phyloP scores from a whole-genome alignment of 2,329 filamentous ascomycete species.

The Alternaria solani region DNA sequence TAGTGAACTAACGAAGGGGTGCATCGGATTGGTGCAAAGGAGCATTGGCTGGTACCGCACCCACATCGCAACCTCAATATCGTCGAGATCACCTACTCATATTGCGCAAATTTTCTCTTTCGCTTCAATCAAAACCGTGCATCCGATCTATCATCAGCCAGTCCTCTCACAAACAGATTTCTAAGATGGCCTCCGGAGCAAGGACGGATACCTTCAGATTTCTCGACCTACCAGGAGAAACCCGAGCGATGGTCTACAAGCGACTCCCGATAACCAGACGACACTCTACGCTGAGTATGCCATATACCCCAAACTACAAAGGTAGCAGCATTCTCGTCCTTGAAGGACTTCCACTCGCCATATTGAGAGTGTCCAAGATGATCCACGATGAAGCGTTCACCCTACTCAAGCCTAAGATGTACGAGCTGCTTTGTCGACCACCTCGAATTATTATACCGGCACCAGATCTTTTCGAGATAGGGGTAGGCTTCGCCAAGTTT shows the following conservation, averaged over 20 bases:
- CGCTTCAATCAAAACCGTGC: neutral
- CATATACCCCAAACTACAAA: neutral
- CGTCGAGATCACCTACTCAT: neutral
- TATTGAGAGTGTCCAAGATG: neutral
- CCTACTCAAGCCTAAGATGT: neutral
- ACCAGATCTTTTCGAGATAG: no score
- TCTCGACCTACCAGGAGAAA: conserved; percentile 22
- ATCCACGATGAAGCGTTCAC: neutral
- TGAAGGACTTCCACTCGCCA: neutral
- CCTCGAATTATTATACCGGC: neutral
- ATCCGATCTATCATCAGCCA: neutral
- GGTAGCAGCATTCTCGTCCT: neutral
- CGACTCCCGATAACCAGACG: neutral
- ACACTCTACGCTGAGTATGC: neutral
- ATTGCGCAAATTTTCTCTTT: neutral
- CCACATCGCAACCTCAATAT: neutral
- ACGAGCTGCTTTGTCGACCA: neutral
- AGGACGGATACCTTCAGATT: conserved; percentile 30
- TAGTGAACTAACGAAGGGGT: neutral
- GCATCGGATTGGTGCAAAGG: neutral
- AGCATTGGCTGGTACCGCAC: neutral
- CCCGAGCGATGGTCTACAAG: conserved; percentile 26
- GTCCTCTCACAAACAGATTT: neutral
- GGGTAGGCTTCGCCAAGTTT: no score
- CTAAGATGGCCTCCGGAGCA: neutral